phyloP scores from a whole-genome alignment of 768 basidiomycete species.

The Paxillus rubicundulus region DNA sequence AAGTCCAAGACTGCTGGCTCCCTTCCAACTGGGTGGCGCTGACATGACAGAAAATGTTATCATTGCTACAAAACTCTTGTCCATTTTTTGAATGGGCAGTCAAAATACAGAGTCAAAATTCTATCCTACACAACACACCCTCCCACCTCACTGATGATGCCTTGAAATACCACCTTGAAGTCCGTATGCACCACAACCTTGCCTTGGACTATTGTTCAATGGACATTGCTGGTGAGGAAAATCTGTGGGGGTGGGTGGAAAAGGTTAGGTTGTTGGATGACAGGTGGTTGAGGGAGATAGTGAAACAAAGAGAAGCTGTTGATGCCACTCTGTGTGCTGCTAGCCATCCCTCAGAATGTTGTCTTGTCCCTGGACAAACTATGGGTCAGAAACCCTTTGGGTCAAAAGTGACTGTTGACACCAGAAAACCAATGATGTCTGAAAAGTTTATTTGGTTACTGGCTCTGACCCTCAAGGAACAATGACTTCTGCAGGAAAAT shows the following conservation, averaged over 20 bases:
- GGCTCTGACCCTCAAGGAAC: conserved; percentile 8
- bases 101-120: conserved; percentile 12
- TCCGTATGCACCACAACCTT: conserved; percentile 15
- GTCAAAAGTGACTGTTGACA: too few species aligned
- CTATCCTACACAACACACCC: conserved; percentile 6
- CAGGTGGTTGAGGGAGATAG: background rate
- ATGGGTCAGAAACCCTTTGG: too few species aligned
- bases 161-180: conserved; percentile 15
- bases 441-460: background rate
- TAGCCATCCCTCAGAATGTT: too few species aligned
- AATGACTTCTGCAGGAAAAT: conserved; percentile 7
- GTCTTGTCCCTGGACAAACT: background rate
- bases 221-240: background rate
- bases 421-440: too few species aligned
- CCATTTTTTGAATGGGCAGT: conserved; percentile 11
- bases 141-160: conserved; percentile 7
- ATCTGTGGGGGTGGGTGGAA: conserved; percentile 1
- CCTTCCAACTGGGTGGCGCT: conserved; percentile 3
- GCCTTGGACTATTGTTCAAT: background rate
- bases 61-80: background rate
- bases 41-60: conserved; percentile 1
- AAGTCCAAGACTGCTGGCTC: conserved; percentile 2
- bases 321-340: background rate
- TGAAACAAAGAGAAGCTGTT: background rate
- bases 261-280: too few species aligned